phyloP scores from a whole-genome alignment of 208 protist genomes.

The Leishmania braziliensis region DNA sequence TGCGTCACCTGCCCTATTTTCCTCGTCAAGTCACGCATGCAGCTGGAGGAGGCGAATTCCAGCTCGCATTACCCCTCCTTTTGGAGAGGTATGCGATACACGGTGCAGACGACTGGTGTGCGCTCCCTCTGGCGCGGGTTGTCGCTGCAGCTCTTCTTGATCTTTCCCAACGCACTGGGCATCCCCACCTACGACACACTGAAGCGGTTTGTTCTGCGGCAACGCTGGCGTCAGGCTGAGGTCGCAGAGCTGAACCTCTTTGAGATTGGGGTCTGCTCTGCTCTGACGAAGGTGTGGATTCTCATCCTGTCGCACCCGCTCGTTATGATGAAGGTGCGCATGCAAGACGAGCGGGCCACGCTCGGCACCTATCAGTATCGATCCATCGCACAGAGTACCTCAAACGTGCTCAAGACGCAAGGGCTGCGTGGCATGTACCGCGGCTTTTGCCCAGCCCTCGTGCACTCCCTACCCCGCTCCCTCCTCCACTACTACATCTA shows the following conservation, averaged over 20 bases:
- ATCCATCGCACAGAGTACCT: conserved; percentile 47
- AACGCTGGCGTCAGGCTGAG: conserved; percentile 31
- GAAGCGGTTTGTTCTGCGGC: conserved; percentile 56
- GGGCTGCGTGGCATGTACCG: conserved; percentile 71
- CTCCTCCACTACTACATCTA: conserved; percentile 80
- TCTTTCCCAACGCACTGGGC: conserved; percentile 75
- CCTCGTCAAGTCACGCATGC: conserved; percentile 83
- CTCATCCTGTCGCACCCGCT: conserved; percentile 79
- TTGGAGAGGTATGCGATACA: conserved; percentile 47
- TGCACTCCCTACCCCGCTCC: conserved; percentile 78
- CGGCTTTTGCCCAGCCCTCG: conserved; percentile 64
- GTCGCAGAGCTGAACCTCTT: conserved; percentile 49
- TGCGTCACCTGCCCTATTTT: conserved; percentile 63
- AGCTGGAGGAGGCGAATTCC: conserved; percentile 65
- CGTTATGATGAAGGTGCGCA: conserved; percentile 66
- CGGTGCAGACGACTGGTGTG: conserved; percentile 57
- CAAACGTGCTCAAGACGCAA: conserved; percentile 61
- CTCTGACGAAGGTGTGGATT: conserved; percentile 64
- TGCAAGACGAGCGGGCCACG: conserved; percentile 81
- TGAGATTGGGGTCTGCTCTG: conserved; percentile 80
- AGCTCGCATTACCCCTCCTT: conserved; percentile 70
- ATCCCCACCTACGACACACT: conserved; percentile 85
- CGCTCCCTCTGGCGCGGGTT: conserved; percentile 82
- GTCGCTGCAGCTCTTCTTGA: conserved; percentile 72
- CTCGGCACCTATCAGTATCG: conserved; percentile 63